Conservation (phyloP, 345 rosid species). For the Boechera divaricarpa region DNA sequence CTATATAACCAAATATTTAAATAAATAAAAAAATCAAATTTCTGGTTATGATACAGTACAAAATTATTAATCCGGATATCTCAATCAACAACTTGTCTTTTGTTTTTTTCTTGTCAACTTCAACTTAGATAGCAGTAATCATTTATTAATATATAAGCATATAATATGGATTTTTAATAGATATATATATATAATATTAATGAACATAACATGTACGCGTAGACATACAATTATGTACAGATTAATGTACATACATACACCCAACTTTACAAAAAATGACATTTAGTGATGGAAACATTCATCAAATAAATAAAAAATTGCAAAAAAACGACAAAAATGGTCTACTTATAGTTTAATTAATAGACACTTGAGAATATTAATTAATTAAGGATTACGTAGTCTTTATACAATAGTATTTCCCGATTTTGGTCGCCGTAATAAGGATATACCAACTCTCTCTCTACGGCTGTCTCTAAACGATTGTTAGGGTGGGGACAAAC, state of each 20-base stretch:
- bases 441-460: constrained; percentile 27
- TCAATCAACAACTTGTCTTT: neutral
- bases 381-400: constrained; percentile 18
- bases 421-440: constrained; percentile 42
- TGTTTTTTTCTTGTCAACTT: neutral
- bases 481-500: constrained; percentile 47
- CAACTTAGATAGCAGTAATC: neutral
- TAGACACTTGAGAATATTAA: constrained; percentile 6
- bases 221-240: constrained; percentile 27
- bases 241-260: constrained; percentile 42
- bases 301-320: neutral
- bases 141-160: neutral
- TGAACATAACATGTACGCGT: constrained; percentile 29
- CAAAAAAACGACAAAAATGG: constrained; percentile 37
- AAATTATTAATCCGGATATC: neutral
- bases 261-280: constrained; percentile 43
- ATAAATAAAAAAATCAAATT: no score
- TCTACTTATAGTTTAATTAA: constrained; percentile 21
- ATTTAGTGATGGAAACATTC: constrained; percentile 30
- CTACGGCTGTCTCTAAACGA: constrained; percentile 37
- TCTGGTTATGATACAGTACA: neutral
- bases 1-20: neutral
- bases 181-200: neutral
- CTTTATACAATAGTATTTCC: constrained; percentile 16
- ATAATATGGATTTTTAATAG: no score